Conservation (phyloP, 2,329 filamentous ascomycete genomes). For the Xylariaceae sp. region DNA sequence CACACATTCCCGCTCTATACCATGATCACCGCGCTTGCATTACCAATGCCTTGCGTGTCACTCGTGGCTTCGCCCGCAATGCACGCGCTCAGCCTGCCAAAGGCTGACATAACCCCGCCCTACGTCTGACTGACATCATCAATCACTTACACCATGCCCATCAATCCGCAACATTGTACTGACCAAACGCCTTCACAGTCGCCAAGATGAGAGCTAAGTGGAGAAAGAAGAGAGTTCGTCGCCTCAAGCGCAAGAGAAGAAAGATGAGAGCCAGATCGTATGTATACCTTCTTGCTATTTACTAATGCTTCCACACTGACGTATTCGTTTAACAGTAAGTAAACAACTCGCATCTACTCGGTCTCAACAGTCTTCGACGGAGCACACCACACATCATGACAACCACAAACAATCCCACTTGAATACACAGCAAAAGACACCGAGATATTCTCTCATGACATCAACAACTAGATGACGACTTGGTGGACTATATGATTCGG, state of each 20-base stretch:
- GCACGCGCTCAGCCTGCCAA: neutral
- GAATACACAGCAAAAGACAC: constrained; percentile 42
- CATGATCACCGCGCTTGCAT: neutral
- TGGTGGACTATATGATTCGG: constrained; percentile 8
- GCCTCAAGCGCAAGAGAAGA: constrained; percentile 99
- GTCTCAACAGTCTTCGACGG: constrained; percentile 47
- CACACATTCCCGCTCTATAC: neutral
- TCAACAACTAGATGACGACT: constrained; percentile 2
- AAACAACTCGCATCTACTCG: constrained; percentile 51
- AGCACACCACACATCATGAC: constrained; percentile 44
- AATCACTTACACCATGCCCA: neutral
- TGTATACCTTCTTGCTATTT: constrained; percentile 49
- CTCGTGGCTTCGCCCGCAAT: neutral
- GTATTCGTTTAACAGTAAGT: constrained; percentile 45
- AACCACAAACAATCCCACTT: constrained; percentile 40
- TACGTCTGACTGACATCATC: constrained; percentile 17
- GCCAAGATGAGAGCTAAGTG: constrained; percentile 91
- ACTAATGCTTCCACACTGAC: neutral
- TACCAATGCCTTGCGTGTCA: neutral
- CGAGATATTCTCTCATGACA: constrained; percentile 15
- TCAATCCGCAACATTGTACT: constrained; percentile 20
- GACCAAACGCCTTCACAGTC: constrained; percentile 30
- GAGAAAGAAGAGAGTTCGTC: constrained; percentile 99
- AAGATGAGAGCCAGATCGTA: constrained; percentile 99
- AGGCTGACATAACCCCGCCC: constrained; percentile 18